Percentiles rank a stretch among this genome's conserved stretches.
Evolutionary conservation across 176 grass and related monocot species (phyloP).

Genomic region (Rhynchospora pubera): DNA sequence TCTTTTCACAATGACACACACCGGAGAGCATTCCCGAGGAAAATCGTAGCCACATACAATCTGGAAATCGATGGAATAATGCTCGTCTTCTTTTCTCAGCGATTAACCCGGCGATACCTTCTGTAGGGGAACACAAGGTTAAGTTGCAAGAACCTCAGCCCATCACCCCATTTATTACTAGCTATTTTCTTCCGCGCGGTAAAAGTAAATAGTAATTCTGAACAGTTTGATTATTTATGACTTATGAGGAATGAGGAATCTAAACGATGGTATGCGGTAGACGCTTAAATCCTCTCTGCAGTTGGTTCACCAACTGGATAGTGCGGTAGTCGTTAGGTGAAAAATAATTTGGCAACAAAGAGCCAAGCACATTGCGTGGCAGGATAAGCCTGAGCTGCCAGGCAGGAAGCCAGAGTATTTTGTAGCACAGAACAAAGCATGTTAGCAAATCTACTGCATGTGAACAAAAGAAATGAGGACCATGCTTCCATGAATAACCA

Average conservation of each 20-base stretch:
- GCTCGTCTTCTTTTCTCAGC: background rate
- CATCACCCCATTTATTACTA: conserved; percentile 16
- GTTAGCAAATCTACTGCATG: background rate
- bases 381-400: background rate
- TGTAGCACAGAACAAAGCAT: background rate
- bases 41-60: background rate
- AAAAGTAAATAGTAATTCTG: background rate
- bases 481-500: no score
- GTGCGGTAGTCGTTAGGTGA: background rate
- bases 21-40: background rate
- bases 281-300: background rate
- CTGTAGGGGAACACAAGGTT: conserved; percentile 12
- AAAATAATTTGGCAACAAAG: background rate
- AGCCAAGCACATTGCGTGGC: background rate
- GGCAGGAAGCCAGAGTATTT: background rate
- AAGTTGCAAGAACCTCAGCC: background rate
- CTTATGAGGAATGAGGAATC: background rate
- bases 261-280: background rate
- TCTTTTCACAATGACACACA: background rate
- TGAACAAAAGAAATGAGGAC: background rate
- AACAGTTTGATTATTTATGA: conserved; percentile 3
- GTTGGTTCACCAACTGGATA: background rate
- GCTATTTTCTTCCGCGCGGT: background rate
- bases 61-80: background rate
- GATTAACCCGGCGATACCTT: conserved; percentile 14